Conservation (phyloP, 345 rosid genomes). For the Aethionema arabicum region DNA sequence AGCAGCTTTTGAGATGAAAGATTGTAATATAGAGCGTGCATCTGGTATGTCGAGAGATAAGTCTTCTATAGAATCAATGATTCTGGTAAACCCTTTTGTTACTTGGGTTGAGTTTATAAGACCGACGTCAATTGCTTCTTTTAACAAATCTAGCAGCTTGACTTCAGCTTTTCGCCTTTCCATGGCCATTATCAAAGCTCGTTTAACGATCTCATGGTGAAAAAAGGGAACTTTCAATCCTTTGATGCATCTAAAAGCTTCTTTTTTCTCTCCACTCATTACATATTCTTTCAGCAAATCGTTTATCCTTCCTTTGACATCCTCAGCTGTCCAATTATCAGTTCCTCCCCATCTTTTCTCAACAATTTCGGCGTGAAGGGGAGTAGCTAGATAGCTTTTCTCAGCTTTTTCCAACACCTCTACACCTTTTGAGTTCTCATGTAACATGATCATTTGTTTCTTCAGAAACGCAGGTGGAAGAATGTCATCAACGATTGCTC, state of each 20-base stretch:
- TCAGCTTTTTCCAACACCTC: constrained; percentile 66
- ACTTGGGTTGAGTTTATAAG: constrained; percentile 76
- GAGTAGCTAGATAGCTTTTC: constrained; percentile 74
- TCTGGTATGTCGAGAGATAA: constrained; percentile 79
- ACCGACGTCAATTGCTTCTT: constrained; percentile 64
- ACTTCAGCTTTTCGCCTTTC: constrained; percentile 61
- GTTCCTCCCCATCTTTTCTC: constrained; percentile 81
- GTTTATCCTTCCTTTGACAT: constrained; percentile 66
- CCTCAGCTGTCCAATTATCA: constrained; percentile 77
- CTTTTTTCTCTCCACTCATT: constrained; percentile 69
- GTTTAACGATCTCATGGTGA: constrained; percentile 82
- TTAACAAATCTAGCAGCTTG: constrained; percentile 55
- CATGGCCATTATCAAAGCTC: constrained; percentile 74
- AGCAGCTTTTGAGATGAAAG: constrained; percentile 72
- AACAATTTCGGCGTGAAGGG: constrained; percentile 71
- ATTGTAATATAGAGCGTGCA: constrained; percentile 52
- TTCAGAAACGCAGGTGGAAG: constrained; percentile 78
- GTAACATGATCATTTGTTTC: constrained; percentile 48
- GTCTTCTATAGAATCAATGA: constrained; percentile 71
- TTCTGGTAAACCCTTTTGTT: constrained; percentile 71
- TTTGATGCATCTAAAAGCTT: constrained; percentile 76
- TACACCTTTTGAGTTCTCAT: constrained; percentile 56
- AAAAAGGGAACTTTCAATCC: constrained; percentile 81
- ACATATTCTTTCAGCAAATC: constrained; percentile 63
- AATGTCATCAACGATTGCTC: constrained; percentile 86